Percentiles rank a stretch among this genome's conserved stretches.
phyloP scores from a whole-genome alignment of 441 rosid genomes.

The Eutrema salsugineum region DNA sequence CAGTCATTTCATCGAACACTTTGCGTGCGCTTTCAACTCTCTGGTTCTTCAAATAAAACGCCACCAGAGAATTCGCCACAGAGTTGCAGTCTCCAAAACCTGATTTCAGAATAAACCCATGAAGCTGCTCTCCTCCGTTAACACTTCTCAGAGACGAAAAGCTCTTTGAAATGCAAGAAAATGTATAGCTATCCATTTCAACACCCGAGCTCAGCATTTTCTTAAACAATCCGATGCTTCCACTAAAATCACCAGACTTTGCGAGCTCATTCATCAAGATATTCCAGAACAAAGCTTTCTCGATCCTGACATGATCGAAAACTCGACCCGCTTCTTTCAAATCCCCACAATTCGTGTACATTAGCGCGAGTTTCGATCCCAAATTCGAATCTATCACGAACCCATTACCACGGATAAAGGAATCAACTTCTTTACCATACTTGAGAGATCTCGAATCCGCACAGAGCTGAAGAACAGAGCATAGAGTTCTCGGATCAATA shows the following conservation, averaged over 20 bases:
- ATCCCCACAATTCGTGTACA: conserved; percentile 66
- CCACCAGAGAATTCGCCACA: conserved; percentile 50
- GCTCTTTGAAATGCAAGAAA: conserved; percentile 60
- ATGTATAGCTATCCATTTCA: conserved; percentile 44
- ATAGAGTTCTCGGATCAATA: conserved; percentile 42
- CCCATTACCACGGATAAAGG: conserved; percentile 39
- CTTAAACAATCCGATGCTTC: conserved; percentile 44
- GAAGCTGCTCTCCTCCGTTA: conserved; percentile 53
- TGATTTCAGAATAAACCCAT: conserved; percentile 48
- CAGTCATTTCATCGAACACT: conserved; percentile 65
- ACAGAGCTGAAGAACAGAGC: conserved; percentile 57
- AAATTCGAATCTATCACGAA: conserved; percentile 42
- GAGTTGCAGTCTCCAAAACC: conserved; percentile 41
- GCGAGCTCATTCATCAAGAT: conserved; percentile 53
- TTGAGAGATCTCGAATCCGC: conserved; percentile 47
- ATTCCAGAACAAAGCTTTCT: conserved; percentile 68
- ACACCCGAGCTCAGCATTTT: conserved; percentile 50
- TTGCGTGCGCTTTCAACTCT: conserved; percentile 46
- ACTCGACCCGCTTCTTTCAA: conserved; percentile 47
- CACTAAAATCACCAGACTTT: conserved; percentile 45
- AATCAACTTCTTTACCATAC: conserved; percentile 50
- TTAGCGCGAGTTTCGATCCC: conserved; percentile 62
- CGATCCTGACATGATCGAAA: conserved; percentile 44
- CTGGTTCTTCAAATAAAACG: conserved; percentile 44
- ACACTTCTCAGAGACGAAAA: conserved; percentile 42